Evolutionary conservation across 352 stramenopile genomes (phyloP).

Genomic region (Aphanomyces stellatus): DNA sequence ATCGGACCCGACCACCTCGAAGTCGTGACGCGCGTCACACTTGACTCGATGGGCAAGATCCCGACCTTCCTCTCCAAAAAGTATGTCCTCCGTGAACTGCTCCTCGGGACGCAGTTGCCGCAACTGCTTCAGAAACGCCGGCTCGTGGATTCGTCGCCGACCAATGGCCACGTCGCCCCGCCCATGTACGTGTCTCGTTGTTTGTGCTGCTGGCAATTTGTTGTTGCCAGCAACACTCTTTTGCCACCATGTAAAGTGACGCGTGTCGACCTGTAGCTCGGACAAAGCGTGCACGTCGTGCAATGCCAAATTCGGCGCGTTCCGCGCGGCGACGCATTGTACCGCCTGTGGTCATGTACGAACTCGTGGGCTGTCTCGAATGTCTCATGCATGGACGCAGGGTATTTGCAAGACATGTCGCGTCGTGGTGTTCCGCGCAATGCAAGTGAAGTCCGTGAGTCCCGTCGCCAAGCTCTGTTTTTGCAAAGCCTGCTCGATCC

Average conservation of each 20-base stretch:
- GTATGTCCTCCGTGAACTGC: not conserved
- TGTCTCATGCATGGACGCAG: not conserved
- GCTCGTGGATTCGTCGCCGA: not conserved
- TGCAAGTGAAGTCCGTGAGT: not conserved
- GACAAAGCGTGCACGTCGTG: not conserved
- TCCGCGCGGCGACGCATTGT: not conserved
- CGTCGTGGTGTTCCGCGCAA: not conserved
- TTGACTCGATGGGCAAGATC: not conserved
- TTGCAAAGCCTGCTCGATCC: constrained; percentile 1
- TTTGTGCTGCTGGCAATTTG: too few species aligned
- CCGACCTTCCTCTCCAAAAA: not conserved
- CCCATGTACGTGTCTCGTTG: too few species aligned
- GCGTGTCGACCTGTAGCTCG: not conserved
- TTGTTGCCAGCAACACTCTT: too few species aligned
- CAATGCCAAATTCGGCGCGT: not conserved
- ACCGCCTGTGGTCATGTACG: not conserved
- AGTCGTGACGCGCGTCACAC: not conserved
- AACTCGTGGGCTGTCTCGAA: not conserved
- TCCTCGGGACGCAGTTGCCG: not conserved
- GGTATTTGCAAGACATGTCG: constrained; percentile 3
- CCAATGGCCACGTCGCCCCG: not conserved
- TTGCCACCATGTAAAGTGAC: not conserved
- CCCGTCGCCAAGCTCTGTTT: not conserved
- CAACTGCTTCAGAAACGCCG: constrained; percentile 6
- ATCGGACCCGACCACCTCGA: not conserved